Evolutionary conservation across 1,139 yeast genomes (phyloP).

Genomic region (Saccharomyces hybrid): DNA sequence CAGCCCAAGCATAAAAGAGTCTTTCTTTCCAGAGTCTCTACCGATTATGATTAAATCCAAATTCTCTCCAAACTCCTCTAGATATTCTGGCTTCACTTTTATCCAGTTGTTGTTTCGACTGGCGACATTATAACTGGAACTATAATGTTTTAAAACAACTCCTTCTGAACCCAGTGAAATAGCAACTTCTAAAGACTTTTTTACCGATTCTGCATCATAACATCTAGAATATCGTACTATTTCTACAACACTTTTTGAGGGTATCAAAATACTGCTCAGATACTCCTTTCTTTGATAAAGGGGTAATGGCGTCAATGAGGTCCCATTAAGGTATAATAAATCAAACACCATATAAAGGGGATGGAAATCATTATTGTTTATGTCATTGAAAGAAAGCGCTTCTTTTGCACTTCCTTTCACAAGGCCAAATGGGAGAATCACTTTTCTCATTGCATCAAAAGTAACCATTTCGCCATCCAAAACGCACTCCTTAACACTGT

Average conservation of each 20-base stretch:
- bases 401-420: slow-evolving; percentile 58
- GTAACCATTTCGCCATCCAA: slow-evolving; percentile 95
- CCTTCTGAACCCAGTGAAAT: slow-evolving; percentile 73
- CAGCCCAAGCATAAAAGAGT: slow-evolving; percentile 70
- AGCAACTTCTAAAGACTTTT: slow-evolving; percentile 48
- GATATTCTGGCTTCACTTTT: slow-evolving; percentile 85
- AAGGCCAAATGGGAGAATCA: slow-evolving; percentile 70
- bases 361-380: slow-evolving; percentile 30
- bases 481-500: slow-evolving; percentile 42
- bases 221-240: slow-evolving; percentile 44
- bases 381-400: slow-evolving; percentile 32
- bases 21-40: slow-evolving; percentile 63
- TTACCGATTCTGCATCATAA: slow-evolving; percentile 44
- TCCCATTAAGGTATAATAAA: slow-evolving; percentile 58
- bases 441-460: slow-evolving; percentile 56
- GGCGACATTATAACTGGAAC: slow-evolving; percentile 53
- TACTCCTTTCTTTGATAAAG: slow-evolving; percentile 50
- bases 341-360: slow-evolving; percentile 72
- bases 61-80: slow-evolving; percentile 79
- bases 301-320: slow-evolving; percentile 47
- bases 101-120: slow-evolving; percentile 62
- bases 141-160: slow-evolving; percentile 61
- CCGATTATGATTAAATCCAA: slow-evolving; percentile 77
- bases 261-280: slow-evolving; percentile 41
- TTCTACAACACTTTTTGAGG: slow-evolving; percentile 46